These are phyloP conservation scores for Conringia planisiliqua DNA, from an alignment of 345 rosid species.

Conservation along the genomic window DNA sequence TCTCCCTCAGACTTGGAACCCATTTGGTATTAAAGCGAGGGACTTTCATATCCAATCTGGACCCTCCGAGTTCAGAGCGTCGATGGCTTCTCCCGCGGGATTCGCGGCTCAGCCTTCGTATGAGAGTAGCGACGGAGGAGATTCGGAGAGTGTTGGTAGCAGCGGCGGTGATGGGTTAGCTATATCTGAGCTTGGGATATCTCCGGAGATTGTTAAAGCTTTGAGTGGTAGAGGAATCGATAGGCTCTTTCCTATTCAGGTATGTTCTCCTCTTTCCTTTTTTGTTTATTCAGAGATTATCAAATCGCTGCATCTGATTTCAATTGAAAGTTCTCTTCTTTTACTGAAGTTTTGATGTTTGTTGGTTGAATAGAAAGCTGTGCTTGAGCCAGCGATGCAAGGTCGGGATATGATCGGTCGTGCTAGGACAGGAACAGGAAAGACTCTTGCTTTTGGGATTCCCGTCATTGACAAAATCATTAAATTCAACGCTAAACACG, in stretches of 20 bases:
- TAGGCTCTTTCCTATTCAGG: conserved; percentile 93
- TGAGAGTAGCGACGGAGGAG: conserved; percentile 22
- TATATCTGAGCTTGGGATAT: conserved; percentile 57
- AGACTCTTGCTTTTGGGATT: conserved; percentile 97
- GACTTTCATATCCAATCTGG: conserved; percentile 51
- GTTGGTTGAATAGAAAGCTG: conserved; percentile 59
- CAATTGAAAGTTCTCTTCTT: background rate
- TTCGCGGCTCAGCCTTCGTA: conserved; percentile 44
- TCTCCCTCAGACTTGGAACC: background rate
- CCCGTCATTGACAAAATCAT: conserved; percentile 80
- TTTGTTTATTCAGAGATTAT: background rate
- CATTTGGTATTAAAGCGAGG: conserved; percentile 30
- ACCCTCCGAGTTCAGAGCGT: conserved; percentile 32
- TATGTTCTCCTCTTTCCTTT: conserved; percentile 8
- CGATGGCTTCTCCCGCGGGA: conserved; percentile 39
- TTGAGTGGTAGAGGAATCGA: conserved; percentile 58
- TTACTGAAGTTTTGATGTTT: conserved; percentile 8
- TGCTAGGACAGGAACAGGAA: conserved; percentile 94
- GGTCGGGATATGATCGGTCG: conserved; percentile 95
- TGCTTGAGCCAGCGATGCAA: conserved; percentile 92
- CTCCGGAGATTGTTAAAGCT: conserved; percentile 71
- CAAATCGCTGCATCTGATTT: background rate
- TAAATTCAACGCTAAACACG: conserved; percentile 73
- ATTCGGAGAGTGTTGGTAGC: conserved; percentile 9
- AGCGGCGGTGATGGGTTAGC: conserved; percentile 61